Conservation (phyloP, 1,284 basidiomycete species). For the Cerioporus squamosus region DNA sequence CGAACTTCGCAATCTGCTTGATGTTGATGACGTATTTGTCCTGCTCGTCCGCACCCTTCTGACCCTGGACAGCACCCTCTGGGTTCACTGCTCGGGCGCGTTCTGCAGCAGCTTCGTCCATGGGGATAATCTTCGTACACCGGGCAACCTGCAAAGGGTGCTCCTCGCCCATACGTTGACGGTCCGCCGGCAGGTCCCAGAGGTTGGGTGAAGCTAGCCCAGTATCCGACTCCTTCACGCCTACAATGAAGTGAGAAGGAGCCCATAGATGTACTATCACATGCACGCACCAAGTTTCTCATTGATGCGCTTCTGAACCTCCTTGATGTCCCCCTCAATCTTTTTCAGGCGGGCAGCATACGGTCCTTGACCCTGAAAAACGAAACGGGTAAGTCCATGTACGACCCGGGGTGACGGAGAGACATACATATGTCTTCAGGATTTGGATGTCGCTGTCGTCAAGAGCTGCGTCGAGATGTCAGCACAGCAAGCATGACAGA, state of each 20-base stretch:
- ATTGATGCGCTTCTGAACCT: conserved; percentile 96
- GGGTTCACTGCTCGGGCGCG: conserved; percentile 76
- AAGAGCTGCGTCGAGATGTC: conserved; percentile 63
- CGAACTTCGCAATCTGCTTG: conserved; percentile 99
- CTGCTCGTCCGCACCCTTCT: conserved; percentile 93
- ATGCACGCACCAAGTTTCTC: conserved; percentile 83
- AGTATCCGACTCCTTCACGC: conserved; percentile 98
- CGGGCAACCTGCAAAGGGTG: conserved; percentile 96
- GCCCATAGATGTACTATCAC: not conserved
- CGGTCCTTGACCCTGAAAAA: conserved; percentile 90
- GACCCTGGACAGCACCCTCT: conserved; percentile 76
- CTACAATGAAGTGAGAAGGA: conserved; percentile 39
- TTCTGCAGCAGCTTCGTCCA: conserved; percentile 74
- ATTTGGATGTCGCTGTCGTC: conserved; percentile 99
- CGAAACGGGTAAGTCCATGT: conserved; percentile 18
- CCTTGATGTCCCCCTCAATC: conserved; percentile 93
- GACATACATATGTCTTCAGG: conserved; percentile 90
- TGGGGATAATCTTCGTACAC: conserved; percentile 97
- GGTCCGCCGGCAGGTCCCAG: conserved; percentile 92
- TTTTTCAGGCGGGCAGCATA: conserved; percentile 91
- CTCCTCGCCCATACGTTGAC: conserved; percentile 89
- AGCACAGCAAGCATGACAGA: conserved; percentile 9
- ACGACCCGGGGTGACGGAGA: conserved; percentile 21
- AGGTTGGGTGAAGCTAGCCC: conserved; percentile 96
- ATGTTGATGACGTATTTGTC: conserved; percentile 99